Percentiles rank a stretch among this genome's conserved stretches.
These are phyloP conservation scores for Lactarius akahatsu DNA, from an alignment of 768 basidiomycete genomes.

Conservation along the genomic window DNA sequence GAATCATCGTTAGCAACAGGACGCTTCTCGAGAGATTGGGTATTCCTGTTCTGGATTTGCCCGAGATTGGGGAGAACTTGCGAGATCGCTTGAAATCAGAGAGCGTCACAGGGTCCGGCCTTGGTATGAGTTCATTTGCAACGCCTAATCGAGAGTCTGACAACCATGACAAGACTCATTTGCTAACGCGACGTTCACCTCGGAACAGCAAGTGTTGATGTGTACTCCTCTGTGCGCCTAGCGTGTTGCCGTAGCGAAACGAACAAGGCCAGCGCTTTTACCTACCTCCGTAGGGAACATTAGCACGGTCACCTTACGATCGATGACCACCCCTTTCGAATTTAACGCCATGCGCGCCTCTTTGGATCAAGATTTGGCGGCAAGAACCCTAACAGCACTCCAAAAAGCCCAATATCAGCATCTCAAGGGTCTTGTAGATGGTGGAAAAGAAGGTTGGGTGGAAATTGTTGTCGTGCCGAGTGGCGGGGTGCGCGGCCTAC, in stretches of 20 bases:
- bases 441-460: constrained; percentile 22
- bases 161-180: constrained; percentile 16
- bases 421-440: constrained; percentile 12
- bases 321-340: constrained; percentile 22
- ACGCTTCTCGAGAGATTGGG: constrained; percentile 17
- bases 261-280: constrained; percentile 20
- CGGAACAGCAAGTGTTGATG: constrained; percentile 10
- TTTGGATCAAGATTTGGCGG: constrained; percentile 20
- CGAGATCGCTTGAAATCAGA: constrained; percentile 20
- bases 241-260: constrained; percentile 12
- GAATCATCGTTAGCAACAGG: constrained; percentile 27
- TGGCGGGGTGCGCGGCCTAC: constrained; percentile 22
- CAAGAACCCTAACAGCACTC: constrained; percentile 19
- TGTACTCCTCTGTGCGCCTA: not conserved
- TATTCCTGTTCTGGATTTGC: constrained; percentile 28
- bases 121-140: constrained; percentile 14
- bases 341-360: constrained; percentile 24
- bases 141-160: constrained; percentile 5
- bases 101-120: not conserved
- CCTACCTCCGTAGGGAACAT: constrained; percentile 25
- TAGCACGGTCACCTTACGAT: constrained; percentile 22
- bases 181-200: constrained; percentile 21
- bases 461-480: constrained; percentile 27
- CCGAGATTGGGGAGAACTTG: constrained; percentile 28
- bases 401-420: constrained; percentile 25